Percentiles rank a stretch among this genome's conserved stretches.
Conservation (phyloP, 1,139 yeast genomes). For the Yamadazyma spencermartinsiae region DNA sequence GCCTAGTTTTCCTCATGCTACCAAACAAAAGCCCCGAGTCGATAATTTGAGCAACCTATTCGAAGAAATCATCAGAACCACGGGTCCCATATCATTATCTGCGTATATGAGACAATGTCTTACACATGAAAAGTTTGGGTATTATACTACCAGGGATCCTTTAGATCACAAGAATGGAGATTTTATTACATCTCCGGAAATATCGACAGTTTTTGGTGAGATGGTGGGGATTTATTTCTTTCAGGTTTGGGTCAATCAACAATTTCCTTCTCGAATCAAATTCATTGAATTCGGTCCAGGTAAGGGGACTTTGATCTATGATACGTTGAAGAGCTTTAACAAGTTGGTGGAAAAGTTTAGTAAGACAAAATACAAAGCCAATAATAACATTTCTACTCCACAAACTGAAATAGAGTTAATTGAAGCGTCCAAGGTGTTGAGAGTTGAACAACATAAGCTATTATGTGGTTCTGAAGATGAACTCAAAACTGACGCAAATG, state of each 20-base stretch:
- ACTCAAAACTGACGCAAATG: constrained; percentile 22
- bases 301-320: constrained; percentile 75
- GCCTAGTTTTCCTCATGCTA: constrained; percentile 36
- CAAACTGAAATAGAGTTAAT: constrained; percentile 54
- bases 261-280: constrained; percentile 48
- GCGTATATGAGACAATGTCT: constrained; percentile 82
- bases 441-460: constrained; percentile 54
- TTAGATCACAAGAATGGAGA: constrained; percentile 65
- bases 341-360: constrained; percentile 29
- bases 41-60: constrained; percentile 42
- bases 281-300: constrained; percentile 92
- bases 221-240: constrained; percentile 76
- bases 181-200: constrained; percentile 84
- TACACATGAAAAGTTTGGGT: constrained; percentile 76
- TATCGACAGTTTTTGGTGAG: constrained; percentile 86
- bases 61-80: constrained; percentile 57
- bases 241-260: constrained; percentile 61
- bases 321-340: constrained; percentile 52
- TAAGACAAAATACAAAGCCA: background rate
- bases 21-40: constrained; percentile 20
- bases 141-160: constrained; percentile 78
- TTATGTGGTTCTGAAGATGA: constrained; percentile 42
- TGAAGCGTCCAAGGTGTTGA: constrained; percentile 71
- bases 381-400: background rate
- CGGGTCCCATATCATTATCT: constrained; percentile 76